Evolutionary conservation across 371 early-diverging fungal genomes (phyloP).

Genomic region (Zychaea mexicana): DNA sequence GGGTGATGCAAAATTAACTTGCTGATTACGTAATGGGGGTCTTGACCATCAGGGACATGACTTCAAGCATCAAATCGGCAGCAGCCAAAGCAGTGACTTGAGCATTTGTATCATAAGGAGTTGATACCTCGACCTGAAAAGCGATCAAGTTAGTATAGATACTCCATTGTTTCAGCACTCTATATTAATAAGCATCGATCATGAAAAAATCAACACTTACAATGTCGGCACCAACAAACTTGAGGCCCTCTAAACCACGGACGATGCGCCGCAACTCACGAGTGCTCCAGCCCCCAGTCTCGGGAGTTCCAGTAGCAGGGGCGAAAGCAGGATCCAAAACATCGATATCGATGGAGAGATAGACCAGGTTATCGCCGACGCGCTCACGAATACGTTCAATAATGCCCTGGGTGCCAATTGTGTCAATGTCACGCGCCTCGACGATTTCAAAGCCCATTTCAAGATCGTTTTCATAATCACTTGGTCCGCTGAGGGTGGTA

Average conservation of each 20-base stretch:
- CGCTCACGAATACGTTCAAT: constrained; percentile 27
- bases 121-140: constrained; percentile 23
- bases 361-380: constrained; percentile 30
- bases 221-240: constrained; percentile 39
- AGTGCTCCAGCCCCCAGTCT: constrained; percentile 35
- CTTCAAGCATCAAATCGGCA: constrained; percentile 22
- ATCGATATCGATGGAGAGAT: constrained; percentile 43
- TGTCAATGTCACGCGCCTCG: constrained; percentile 34
- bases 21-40: constrained; percentile 1
- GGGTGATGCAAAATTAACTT: too few species aligned
- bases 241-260: constrained; percentile 34
- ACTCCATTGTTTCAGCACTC: too few species aligned
- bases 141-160: too few species aligned
- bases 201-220: constrained; percentile 5
- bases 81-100: constrained; percentile 29
- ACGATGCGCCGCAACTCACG: constrained; percentile 21
- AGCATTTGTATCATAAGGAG: constrained; percentile 32
- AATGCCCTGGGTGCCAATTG: constrained; percentile 32
- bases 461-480: constrained; percentile 30
- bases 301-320: constrained; percentile 37
- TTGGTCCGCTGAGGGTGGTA: constrained; percentile 24
- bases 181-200: neutral
- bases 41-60: constrained; percentile 22
- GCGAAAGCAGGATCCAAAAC: constrained; percentile 37
- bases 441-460: constrained; percentile 32